Evolutionary conservation across 805 yeast genomes (phyloP), one percentile per base, ranked within the genome.

Genomic region (Naumovozyma castellii): DNA sequence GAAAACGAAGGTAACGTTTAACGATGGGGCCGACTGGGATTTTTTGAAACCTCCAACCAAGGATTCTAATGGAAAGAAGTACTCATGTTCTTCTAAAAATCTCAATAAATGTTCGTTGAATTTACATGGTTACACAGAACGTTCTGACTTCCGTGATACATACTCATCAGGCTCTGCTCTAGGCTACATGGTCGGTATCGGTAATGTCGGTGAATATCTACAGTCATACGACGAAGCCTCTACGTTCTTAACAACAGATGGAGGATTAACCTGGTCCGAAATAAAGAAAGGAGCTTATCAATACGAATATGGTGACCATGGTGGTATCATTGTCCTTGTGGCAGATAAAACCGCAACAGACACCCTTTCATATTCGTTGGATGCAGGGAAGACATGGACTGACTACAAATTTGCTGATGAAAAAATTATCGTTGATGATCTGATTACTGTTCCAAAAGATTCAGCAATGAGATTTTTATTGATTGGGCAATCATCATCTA

Each of bases 271-370:
- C 3, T 92, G 97, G 97, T 74, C 61, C 38, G 94, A 85, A 60
- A 66, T 90, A 20, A 69, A 64, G 43, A 76, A 80, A 43, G 92
- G 94, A 3, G 71, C 76, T 1, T 73, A 75, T 50, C 81, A 82
- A 75, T 92, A 97, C 97, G 97, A 88, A 61, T 92, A 70, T 59
- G 97, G 97, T 46, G 98, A 92, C 60, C 84, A 85, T 47, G 98
- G 98, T 14, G 79, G 95, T 1, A 72, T 92, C 28, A 62, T 92
- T 37, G 85, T 85, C 1, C 58, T 88, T 37, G 90, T 82, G 2
- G 69, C 77, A 31, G 75, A 73, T 4, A 66, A 61, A 3, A 78
- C 73, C 22, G 64, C 68, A 5, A 80, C 95, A 0, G 68, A 84
- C 43, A 60, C 63, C 1, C 39, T 90, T 0, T 49, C 63, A 1